These are phyloP conservation scores for Eutypa lata DNA, from an alignment of 2,329 filamentous ascomycete genomes.

Conservation along the genomic window DNA sequence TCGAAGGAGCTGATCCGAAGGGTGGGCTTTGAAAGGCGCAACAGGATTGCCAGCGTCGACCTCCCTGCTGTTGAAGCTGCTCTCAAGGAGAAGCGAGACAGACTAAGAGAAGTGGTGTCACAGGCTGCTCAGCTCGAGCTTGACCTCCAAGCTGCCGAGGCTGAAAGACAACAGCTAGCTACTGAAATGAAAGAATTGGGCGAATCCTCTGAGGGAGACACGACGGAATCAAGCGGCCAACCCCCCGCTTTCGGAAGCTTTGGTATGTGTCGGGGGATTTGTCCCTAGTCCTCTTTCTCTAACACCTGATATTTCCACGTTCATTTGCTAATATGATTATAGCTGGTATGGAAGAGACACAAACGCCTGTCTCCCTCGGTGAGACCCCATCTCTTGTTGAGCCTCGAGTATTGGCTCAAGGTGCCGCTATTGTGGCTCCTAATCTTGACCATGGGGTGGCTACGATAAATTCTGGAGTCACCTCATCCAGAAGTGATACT, in stretches of 20 bases:
- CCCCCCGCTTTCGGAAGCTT: slow-evolving; percentile 1
- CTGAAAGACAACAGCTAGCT: slow-evolving; percentile 30
- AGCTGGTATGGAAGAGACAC: neutral
- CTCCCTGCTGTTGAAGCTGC: slow-evolving; percentile 35
- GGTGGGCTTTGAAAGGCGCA: slow-evolving; percentile 18
- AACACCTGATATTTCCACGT: neutral
- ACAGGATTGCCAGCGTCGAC: slow-evolving; percentile 36
- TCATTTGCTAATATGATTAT: neutral
- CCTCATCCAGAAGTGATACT: neutral
- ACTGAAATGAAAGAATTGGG: slow-evolving; percentile 33
- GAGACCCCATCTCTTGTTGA: neutral
- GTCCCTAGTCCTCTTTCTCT: neutral
- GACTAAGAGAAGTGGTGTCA: slow-evolving; percentile 42
- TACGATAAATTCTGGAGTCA: neutral
- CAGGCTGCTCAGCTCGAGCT: slow-evolving; percentile 46
- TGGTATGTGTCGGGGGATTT: slow-evolving; percentile 11
- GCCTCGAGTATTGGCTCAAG: neutral
- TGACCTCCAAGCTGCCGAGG: slow-evolving; percentile 38
- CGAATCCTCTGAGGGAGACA: slow-evolving; percentile 8
- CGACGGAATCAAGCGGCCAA: slow-evolving; percentile 7
- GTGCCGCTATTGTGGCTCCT: neutral
- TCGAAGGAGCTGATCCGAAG: slow-evolving; percentile 5
- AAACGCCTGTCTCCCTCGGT: neutral
- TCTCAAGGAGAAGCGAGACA: slow-evolving; percentile 44
- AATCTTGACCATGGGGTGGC: neutral